phyloP scores from a whole-genome alignment of 169 alveolate genomes.

The Plasmodium ovale region DNA sequence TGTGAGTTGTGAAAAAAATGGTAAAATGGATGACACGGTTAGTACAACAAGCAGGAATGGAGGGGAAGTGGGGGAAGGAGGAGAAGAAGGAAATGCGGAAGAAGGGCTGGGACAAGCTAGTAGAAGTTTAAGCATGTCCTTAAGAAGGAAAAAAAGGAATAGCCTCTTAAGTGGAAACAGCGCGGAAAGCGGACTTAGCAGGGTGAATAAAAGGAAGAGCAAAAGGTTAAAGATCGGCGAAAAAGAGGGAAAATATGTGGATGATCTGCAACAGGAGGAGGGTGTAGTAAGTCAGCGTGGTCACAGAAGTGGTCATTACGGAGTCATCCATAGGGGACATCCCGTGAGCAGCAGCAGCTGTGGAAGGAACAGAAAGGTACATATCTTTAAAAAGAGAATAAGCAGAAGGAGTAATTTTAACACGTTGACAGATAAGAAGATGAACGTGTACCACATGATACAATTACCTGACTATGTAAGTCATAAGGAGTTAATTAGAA shows the following conservation, averaged over 20 bases:
- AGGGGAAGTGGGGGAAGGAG: neutral
- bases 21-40: too few species aligned
- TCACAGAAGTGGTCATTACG: neutral
- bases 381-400: constrained; percentile 28
- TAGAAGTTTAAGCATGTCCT: constrained; percentile 14
- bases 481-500: constrained; percentile 37
- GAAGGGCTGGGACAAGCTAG: neutral
- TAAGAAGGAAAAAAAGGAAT: constrained; percentile 41
- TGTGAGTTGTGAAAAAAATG: too few species aligned
- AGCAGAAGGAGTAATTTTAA: constrained; percentile 20
- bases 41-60: neutral
- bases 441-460: constrained; percentile 19
- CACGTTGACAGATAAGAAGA: constrained; percentile 7
- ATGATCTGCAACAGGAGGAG: neutral
- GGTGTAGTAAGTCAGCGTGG: neutral
- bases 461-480: constrained; percentile 68
- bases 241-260: constrained; percentile 10
- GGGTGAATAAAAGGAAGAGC: constrained; percentile 6
- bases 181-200: constrained; percentile 10
- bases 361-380: neutral
- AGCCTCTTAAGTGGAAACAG: constrained; percentile 13
- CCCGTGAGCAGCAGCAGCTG: neutral
- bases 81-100: constrained; percentile 7
- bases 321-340: too few species aligned
- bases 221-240: constrained; percentile 32